These are phyloP conservation scores for Fusarium sp. DNA, from an alignment of 2,329 filamentous ascomycete species.

Conservation along the genomic window DNA sequence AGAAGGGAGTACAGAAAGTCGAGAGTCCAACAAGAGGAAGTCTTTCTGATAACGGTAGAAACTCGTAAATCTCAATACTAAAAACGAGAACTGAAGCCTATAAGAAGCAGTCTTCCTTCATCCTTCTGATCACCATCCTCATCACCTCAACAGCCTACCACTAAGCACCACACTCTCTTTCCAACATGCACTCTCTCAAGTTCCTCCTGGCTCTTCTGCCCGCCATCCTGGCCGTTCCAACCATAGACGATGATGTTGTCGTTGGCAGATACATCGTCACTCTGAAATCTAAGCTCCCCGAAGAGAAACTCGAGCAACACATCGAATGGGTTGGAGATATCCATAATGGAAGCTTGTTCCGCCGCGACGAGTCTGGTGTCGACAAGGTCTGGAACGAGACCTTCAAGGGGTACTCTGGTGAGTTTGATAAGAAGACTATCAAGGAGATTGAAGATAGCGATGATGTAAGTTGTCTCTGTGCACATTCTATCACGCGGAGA, in stretches of 20 bases:
- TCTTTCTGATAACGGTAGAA: not conserved
- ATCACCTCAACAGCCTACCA: slow-evolving; percentile 3
- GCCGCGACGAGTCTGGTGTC: slow-evolving; percentile 54
- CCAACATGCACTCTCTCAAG: slow-evolving; percentile 42
- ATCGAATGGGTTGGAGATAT: slow-evolving; percentile 53
- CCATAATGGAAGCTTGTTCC: slow-evolving; percentile 52
- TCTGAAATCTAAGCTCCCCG: slow-evolving; percentile 56
- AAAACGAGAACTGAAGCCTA: not conserved
- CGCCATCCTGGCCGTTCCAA: slow-evolving; percentile 30
- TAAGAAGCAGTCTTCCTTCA: not conserved
- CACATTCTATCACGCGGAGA: not conserved
- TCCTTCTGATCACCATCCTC: not conserved
- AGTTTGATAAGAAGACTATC: slow-evolving; percentile 61
- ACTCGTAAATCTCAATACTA: not conserved
- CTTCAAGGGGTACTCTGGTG: slow-evolving; percentile 61
- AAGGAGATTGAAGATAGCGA: slow-evolving; percentile 57
- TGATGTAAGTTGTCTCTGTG: slow-evolving; percentile 53
- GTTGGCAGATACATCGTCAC: slow-evolving; percentile 64
- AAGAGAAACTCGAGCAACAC: slow-evolving; percentile 55
- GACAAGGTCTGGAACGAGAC: slow-evolving; percentile 53
- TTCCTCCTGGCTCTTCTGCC: slow-evolving; percentile 42
- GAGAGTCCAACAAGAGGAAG: not conserved
- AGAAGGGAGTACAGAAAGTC: slow-evolving; percentile 20
- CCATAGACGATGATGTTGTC: slow-evolving; percentile 45
- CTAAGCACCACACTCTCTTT: slow-evolving; percentile 3